Conservation (phyloP, 257 asterid genomes). For the Henckelia pumila region DNA sequence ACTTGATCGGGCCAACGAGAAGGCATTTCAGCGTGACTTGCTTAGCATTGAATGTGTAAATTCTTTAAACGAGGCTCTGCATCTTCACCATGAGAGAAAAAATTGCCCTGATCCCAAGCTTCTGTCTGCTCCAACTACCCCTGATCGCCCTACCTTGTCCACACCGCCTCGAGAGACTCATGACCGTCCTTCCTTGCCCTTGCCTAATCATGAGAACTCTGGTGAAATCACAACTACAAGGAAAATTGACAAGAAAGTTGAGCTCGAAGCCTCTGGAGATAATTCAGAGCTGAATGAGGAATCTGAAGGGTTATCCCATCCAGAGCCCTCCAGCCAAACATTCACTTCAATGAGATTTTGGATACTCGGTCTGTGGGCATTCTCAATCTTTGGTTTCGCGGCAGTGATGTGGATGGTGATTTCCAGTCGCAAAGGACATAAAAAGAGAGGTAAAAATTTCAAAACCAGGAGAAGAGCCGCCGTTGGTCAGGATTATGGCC, state of each 20-base stretch:
- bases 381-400: slow-evolving; percentile 51
- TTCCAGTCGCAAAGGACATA: slow-evolving; percentile 51
- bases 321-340: slow-evolving; percentile 43
- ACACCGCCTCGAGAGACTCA: slow-evolving; percentile 21
- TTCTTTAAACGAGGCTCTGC: slow-evolving; percentile 70
- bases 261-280: slow-evolving; percentile 19
- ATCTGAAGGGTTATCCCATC: slow-evolving; percentile 39
- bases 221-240: slow-evolving; percentile 29
- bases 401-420: slow-evolving; percentile 54
- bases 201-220: slow-evolving; percentile 23
- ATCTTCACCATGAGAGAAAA: slow-evolving; percentile 47
- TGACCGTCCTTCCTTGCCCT: slow-evolving; percentile 28
- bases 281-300: slow-evolving; percentile 31
- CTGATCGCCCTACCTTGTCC: slow-evolving; percentile 27
- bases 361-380: slow-evolving; percentile 67
- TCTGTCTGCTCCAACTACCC: slow-evolving; percentile 31
- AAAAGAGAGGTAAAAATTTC: slow-evolving; percentile 47
- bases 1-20: slow-evolving; percentile 53
- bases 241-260: slow-evolving; percentile 38
- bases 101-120: slow-evolving; percentile 53
- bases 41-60: slow-evolving; percentile 80
- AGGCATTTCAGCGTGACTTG: slow-evolving; percentile 63
- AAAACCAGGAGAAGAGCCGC: slow-evolving; percentile 52
- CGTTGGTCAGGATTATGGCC: slow-evolving; percentile 46
- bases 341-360: slow-evolving; percentile 67